A percentile compares a stretch with the other conserved stretches of the same genome.
phyloP scores from a whole-genome alignment of 2,329 filamentous ascomycete species.

The Apiospora marii region DNA sequence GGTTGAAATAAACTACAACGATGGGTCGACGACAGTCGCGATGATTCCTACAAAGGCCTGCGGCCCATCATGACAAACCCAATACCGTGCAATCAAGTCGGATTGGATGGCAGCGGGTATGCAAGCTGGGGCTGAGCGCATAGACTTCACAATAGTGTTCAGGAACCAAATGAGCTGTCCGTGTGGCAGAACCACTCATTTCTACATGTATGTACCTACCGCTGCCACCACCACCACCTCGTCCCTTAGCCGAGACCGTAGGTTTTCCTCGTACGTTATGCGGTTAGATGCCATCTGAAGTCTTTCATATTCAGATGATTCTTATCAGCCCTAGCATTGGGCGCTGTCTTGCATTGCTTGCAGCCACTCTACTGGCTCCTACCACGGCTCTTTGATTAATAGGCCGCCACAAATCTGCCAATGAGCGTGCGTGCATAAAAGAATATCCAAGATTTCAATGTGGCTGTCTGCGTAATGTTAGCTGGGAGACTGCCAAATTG shows the following conservation, averaged over 20 bases:
- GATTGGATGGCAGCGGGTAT: conserved; percentile 8
- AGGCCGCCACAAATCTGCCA: neutral
- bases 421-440: neutral
- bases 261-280: neutral
- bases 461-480: neutral
- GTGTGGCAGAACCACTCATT: neutral
- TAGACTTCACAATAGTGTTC: conserved; percentile 7
- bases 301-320: neutral
- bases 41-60: neutral
- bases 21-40: neutral
- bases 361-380: neutral
- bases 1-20: neutral
- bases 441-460: neutral
- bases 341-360: conserved; percentile 1
- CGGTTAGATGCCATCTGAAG: conserved; percentile 17
- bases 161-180: conserved; percentile 10
- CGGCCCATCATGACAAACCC: neutral
- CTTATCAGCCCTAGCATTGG: neutral
- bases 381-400: neutral
- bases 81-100: neutral
- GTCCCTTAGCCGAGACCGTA: neutral
- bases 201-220: neutral
- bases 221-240: neutral
- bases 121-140: neutral
- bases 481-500: neutral